Evolutionary conservation across 2,329 filamentous ascomycete genomes (phyloP).

Genomic region (Apiospora rasikravindrae): DNA sequence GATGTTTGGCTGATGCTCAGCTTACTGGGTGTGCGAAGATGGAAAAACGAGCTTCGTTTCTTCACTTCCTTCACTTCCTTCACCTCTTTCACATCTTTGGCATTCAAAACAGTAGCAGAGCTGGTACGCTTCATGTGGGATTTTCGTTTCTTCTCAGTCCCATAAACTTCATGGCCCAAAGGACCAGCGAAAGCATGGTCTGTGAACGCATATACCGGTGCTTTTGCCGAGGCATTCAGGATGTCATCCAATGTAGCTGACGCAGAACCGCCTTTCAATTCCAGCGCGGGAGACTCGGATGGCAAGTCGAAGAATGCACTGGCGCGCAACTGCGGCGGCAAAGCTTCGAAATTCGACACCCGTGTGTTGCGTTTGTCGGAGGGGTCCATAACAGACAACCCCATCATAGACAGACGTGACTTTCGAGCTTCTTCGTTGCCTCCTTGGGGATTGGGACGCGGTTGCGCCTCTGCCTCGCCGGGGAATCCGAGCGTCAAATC

Average conservation of each 20-base stretch:
- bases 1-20: constrained; percentile 34
- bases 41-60: constrained; percentile 56
- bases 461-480: background rate
- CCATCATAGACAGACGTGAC: constrained; percentile 41
- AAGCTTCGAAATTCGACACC: constrained; percentile 49
- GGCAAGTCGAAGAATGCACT: constrained; percentile 86
- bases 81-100: background rate
- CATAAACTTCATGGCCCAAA: constrained; percentile 77
- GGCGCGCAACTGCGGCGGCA: constrained; percentile 88
- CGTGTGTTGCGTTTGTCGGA: constrained; percentile 46
- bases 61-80: constrained; percentile 36
- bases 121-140: constrained; percentile 38
- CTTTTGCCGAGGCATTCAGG: constrained; percentile 83
- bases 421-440: constrained; percentile 34
- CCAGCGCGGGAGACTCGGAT: constrained; percentile 53
- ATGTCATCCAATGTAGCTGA: constrained; percentile 90
- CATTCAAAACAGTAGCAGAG: constrained; percentile 30
- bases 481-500: background rate
- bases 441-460: constrained; percentile 2
- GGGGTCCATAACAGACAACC: constrained; percentile 24
- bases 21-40: constrained; percentile 49
- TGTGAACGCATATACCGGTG: constrained; percentile 89
- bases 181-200: constrained; percentile 84
- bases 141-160: constrained; percentile 59
- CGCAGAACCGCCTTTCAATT: constrained; percentile 78